Evolutionary conservation across 768 basidiomycete species (phyloP).

Genomic region (Dentipellis fragilis): DNA sequence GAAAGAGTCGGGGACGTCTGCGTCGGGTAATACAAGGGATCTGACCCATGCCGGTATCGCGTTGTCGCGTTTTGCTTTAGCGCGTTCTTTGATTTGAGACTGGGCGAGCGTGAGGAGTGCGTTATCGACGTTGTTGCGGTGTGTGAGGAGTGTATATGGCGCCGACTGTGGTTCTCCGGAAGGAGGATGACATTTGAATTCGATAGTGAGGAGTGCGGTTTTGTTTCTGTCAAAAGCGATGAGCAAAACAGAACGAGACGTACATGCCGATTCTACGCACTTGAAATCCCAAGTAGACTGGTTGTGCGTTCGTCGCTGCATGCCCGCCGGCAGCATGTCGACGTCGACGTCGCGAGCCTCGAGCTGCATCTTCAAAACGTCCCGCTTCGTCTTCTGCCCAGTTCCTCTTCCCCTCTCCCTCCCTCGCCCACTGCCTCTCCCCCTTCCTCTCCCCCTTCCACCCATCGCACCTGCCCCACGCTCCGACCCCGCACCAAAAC

Average conservation of each 20-base stretch:
- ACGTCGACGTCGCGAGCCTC: slow-evolving; percentile 60
- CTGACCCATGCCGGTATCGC: slow-evolving; percentile 45
- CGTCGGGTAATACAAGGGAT: slow-evolving; percentile 39
- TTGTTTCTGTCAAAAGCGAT: slow-evolving; percentile 39
- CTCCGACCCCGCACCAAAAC: slow-evolving; percentile 30
- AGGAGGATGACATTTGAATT: slow-evolving; percentile 58
- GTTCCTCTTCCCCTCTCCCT: slow-evolving; percentile 21
- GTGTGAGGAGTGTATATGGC: slow-evolving; percentile 48
- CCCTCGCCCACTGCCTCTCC: slow-evolving; percentile 22
- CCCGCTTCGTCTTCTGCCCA: slow-evolving; percentile 45
- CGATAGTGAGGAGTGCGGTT: slow-evolving; percentile 59
- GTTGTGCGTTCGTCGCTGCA: slow-evolving; percentile 70
- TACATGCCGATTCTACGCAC: slow-evolving; percentile 28
- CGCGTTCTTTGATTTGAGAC: slow-evolving; percentile 32
- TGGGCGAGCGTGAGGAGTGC: slow-evolving; percentile 44
- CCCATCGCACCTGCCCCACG: neutral
- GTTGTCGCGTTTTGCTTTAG: slow-evolving; percentile 33
- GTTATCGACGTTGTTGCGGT: slow-evolving; percentile 44
- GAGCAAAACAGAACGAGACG: slow-evolving; percentile 2
- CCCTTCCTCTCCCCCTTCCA: slow-evolving; percentile 9
- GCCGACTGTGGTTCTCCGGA: slow-evolving; percentile 26
- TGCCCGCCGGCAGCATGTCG: slow-evolving; percentile 70
- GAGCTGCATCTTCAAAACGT: slow-evolving; percentile 59
- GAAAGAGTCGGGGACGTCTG: slow-evolving; percentile 48
- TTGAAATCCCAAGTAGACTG: slow-evolving; percentile 78